Conservation (phyloP, 75 land plant species). For the Isoetes taiwanensis region DNA sequence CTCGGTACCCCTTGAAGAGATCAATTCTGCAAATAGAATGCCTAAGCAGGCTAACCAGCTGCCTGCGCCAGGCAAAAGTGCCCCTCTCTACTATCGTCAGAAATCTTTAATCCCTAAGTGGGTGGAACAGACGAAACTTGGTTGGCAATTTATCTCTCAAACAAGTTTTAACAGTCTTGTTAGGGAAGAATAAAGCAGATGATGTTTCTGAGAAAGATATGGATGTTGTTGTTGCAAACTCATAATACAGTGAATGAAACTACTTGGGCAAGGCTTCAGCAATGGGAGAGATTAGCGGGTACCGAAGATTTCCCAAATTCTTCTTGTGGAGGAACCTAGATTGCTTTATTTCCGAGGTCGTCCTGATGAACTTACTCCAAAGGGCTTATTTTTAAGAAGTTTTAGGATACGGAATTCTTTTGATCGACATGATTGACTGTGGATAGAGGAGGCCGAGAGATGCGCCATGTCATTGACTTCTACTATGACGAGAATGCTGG, state of each 20-base stretch:
- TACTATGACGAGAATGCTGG: conserved; percentile 10
- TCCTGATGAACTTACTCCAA: conserved; percentile 8
- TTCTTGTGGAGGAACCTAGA: conserved; percentile 4
- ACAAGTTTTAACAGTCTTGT: conserved; percentile 12
- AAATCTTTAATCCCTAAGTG: conserved; percentile 8
- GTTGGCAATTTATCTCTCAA: conserved; percentile 4
- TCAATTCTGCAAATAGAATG: conserved; percentile 14
- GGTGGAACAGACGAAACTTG: conserved; percentile 12
- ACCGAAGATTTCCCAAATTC: not conserved
- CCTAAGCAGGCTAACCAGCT: conserved; percentile 11
- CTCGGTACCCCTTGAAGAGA: not conserved
- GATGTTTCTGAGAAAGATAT: conserved; percentile 14
- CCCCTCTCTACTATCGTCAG: conserved; percentile 5
- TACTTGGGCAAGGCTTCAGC: conserved; percentile 11
- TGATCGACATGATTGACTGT: conserved; percentile 16
- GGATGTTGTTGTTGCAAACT: conserved; percentile 9
- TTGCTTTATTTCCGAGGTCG: conserved; percentile 11
- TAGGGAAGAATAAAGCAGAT: conserved; percentile 17
- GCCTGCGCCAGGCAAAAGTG: conserved; percentile 10
- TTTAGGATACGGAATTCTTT: conserved; percentile 9
- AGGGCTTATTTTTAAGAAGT: conserved; percentile 9
- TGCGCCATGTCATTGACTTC: conserved; percentile 13
- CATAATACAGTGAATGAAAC: conserved; percentile 13
- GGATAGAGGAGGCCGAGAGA: conserved; percentile 12
- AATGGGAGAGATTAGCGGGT: conserved; percentile 11